Base-by-base conservation (phyloP, 257 asterid species). In the Capsicum baccatum region DNA sequence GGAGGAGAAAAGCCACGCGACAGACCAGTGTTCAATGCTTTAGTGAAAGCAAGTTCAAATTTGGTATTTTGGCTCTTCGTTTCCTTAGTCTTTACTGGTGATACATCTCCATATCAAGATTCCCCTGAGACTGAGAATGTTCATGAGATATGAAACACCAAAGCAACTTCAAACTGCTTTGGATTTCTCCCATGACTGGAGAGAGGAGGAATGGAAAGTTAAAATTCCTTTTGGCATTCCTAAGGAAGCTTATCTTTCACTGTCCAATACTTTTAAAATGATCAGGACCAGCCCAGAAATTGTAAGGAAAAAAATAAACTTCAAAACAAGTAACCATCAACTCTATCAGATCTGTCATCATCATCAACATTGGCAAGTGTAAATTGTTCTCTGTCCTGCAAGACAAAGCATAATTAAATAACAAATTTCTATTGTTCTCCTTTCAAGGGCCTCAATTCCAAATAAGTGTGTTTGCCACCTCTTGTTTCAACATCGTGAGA, bases 231-330 rank as follows among this genome's bases (percentile, higher is more conserved):
- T 6, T 47, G 12, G 4, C 60, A 88, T 84, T 81, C 84, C 85
- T 71, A 66, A 57, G 26, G 59, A 78, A 83, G 11, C 62, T 62
- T 87, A 93, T 98, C 97, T 91, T 91, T 91, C 42, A 84, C 88
- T 90, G 92, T 96, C 85, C 90, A 91, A 87, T 90, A 94, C 85
- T 94, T 26, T 26, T 96, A 98, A 98, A 96, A 58, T 96, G 98
- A 86, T 89, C 90, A 79, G 98, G 95, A 84, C 99, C 98, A 16
- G 99, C 98, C 98, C 98, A 93, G 10, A 97, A 93, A 91, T 92
- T 91, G 85, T 42, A 94, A 83, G 64, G 94, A 83, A 85, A 94
- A 90, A 81, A 97, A 98, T 91, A 91, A 89, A 89, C 92, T 93
- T 83, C 79, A 88, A 87, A 92, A 88, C 84, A 94, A 84, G 84